Evolutionary conservation across 768 basidiomycete genomes (phyloP), one percentile per base, ranked within the genome.

Genomic region (Rossbeevera mucosa): DNA sequence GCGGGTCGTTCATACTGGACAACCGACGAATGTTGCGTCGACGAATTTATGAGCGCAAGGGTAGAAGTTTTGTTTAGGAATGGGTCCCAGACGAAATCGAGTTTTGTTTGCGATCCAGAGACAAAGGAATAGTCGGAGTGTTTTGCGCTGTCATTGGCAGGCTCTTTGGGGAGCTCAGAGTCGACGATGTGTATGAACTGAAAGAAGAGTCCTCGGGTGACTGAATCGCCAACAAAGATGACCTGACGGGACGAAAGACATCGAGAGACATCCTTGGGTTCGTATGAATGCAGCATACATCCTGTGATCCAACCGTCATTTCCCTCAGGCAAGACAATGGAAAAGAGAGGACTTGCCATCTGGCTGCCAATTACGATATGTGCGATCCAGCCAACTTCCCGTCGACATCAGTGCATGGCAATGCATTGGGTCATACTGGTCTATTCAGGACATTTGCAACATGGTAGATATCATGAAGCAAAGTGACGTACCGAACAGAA

Each of bases 171-270:
- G 16, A 86, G 72, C 7, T 68, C 69, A 2, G 76, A 64, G 64
- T 91, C 90, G 16, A 88, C 65, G 38, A 77, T 60, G 51, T 84
- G 76, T 11, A 81, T 80, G 45, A 86, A 74, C 48, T 88, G 81
- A 65, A 88, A 94, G 72, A 87, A 95, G 14, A 94, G 74, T 49
- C 80, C 77, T 44, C 93, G 76, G 13, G 89, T 86, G 29, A 87
- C 81, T 16, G 91, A 94, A 67, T 96, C 93, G 18, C 93, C 93
- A 38, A 89, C 72, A 64, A 95, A 95, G 36, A 87, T 74, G 31
- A 92, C 71, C 7, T 77, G 79, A 56, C 80, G 74, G 5, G 77
- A 76, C n/a, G 69, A 66, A 20, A 90, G 67, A 62, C 89, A 91
- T 13, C 64, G 61, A 7, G 72, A 64, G 25, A 75, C 75, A 47